Evolutionary conservation across 2,329 filamentous ascomycete genomes (phyloP), one percentile per base, ranked within the genome.

Genomic region (Cercospora zeae-maydis): DNA sequence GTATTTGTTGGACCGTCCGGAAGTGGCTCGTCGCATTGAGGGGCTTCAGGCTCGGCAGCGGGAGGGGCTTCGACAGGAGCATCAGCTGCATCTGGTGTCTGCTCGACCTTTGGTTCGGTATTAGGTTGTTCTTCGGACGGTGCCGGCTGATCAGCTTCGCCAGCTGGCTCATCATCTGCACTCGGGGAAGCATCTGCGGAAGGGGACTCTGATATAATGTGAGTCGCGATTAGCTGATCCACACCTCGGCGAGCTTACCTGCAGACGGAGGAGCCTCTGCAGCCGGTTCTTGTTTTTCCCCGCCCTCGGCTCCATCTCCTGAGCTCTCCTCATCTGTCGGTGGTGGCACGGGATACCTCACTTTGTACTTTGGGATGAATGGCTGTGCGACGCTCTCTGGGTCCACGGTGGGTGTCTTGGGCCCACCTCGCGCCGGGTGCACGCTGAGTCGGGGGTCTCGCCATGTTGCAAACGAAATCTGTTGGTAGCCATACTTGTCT

Each of bases 311-410:
- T 13, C 61, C 58, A 11, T 67, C 65, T 3, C 54, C 66, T 27
- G 64, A 66, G 6, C 64, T 67, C 59, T 72, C 69, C 21, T 72
- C 71, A 49, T 72, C 70, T 14, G 70, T 71, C 4, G 69, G 68
- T 56, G 70, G 63, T 4, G 71, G 70, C 30, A 63, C 58, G 21
- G 61, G 59, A 39, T 68, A 69, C 24, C 56, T 61, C 7, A 72
- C 69, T 58, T 68, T 72, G 63, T 72, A 73, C 21, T 53, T 66
- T 4, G 67, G 66, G 13, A 66, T 61, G 56, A 66, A 70, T 11
- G 68, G 66, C 54, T 61, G 63, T 11, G 58, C 61, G 27, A 63
- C 70, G 31, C 61, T 61, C 47, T 70, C 70, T 13, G 71, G 63
- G 9, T 69, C 69, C 10, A 71, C 57, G 6, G 62, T 51, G 9